These are phyloP conservation scores for Thelonectria rubi DNA, from an alignment of 2,329 filamentous ascomycete genomes.

Conservation along the genomic window DNA sequence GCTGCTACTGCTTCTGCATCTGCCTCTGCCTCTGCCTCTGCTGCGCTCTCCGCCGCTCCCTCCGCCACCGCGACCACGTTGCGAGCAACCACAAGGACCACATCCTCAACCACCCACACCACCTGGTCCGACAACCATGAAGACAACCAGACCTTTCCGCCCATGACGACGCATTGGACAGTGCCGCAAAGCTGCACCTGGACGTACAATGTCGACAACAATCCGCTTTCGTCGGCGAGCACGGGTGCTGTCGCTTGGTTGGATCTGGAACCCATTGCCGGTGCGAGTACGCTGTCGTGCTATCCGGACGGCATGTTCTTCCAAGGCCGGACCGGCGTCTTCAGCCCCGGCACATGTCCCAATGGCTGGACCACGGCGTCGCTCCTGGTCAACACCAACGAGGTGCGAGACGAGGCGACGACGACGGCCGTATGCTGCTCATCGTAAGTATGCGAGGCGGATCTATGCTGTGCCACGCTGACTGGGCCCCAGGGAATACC, in stretches of 20 bases:
- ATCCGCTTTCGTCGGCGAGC: conserved; percentile 32
- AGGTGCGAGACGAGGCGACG: conserved; percentile 43
- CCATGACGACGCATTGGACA: conserved; percentile 52
- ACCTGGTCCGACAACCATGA: conserved; percentile 33
- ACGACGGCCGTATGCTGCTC: conserved; percentile 54
- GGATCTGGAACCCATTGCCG: conserved; percentile 49
- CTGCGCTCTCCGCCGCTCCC: conserved; percentile 24
- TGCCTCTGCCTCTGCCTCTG: conserved; percentile 19
- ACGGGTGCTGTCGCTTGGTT: conserved; percentile 49
- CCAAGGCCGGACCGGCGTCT: conserved; percentile 49
- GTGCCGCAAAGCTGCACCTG: conserved; percentile 50
- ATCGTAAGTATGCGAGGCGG: conserved; percentile 46
- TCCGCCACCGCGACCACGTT: conserved; percentile 30
- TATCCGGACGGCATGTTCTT: conserved; percentile 54
- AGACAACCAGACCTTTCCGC: conserved; percentile 42
- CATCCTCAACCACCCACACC: conserved; percentile 27
- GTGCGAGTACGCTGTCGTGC: conserved; percentile 50
- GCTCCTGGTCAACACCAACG: conserved; percentile 43
- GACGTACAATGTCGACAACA: conserved; percentile 48
- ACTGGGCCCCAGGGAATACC: conserved; percentile 46
- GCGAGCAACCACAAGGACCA: conserved; percentile 28
- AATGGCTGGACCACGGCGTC: conserved; percentile 53
- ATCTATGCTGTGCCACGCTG: conserved; percentile 21
- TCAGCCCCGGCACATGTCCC: conserved; percentile 52
- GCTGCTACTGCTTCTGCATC: conserved; percentile 26